Conservation (phyloP, 202 grass and related monocot genomes). For the Miscanthus sacchariflorus region DNA sequence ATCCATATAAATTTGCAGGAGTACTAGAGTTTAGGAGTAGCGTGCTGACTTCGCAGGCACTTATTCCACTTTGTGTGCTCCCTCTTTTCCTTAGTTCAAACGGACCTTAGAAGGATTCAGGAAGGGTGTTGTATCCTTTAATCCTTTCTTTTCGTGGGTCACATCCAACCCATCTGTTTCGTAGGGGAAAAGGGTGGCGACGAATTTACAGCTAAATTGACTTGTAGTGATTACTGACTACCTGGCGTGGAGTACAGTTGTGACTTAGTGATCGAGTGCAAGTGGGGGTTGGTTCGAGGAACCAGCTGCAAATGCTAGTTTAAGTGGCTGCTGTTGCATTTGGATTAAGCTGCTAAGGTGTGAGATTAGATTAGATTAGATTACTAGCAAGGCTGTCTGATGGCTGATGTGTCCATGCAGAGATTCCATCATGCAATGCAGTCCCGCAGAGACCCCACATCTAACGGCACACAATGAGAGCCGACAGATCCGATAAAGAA, state of each 20-base stretch:
- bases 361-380: constrained; percentile 2
- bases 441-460: not conserved
- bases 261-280: not conserved
- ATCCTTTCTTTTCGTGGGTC: constrained; percentile 50
- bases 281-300: constrained; percentile 45
- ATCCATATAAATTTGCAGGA: not conserved
- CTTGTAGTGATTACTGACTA: constrained; percentile 31
- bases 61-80: not conserved
- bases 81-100: constrained; percentile 25
- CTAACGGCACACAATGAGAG: constrained; percentile 40
- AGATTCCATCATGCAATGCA: constrained; percentile 45
- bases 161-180: constrained; percentile 50
- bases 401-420: constrained; percentile 42
- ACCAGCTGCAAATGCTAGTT: constrained; percentile 44
- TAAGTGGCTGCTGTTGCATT: constrained; percentile 49
- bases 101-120: not conserved
- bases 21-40: constrained; percentile 12
- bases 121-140: not conserved
- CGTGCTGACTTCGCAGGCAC: constrained; percentile 29
- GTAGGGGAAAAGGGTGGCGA: not conserved
- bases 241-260: constrained; percentile 35
- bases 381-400: constrained; percentile 25
- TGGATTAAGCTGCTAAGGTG: constrained; percentile 41
- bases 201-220: constrained; percentile 56
- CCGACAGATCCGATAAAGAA: constrained; percentile 3